Evolutionary conservation across 768 basidiomycete genomes (phyloP).

Genomic region (Macrolepiota dolichaula): DNA sequence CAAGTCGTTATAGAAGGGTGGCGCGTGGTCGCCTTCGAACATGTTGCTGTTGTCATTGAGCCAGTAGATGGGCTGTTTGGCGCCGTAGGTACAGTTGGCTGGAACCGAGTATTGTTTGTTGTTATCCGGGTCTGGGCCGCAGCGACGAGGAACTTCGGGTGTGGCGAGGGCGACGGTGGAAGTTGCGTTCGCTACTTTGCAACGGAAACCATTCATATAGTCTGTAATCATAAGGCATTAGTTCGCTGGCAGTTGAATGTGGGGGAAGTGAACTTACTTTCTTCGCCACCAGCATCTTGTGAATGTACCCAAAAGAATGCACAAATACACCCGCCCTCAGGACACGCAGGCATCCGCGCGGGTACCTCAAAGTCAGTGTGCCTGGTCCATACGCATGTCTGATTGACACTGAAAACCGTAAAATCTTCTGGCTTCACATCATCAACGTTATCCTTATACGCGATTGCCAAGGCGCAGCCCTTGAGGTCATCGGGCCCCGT

Average conservation of each 20-base stretch:
- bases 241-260: background rate
- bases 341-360: constrained; percentile 63
- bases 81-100: constrained; percentile 70
- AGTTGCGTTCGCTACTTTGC: constrained; percentile 52
- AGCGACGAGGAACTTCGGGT: constrained; percentile 59
- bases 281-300: constrained; percentile 57
- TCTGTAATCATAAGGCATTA: constrained; percentile 28
- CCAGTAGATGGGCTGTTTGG: constrained; percentile 73
- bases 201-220: constrained; percentile 77
- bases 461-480: constrained; percentile 70
- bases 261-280: constrained; percentile 40
- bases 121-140: constrained; percentile 54
- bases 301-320: constrained; percentile 76
- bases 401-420: constrained; percentile 71
- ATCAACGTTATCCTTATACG: constrained; percentile 63
- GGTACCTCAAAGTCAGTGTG: constrained; percentile 73
- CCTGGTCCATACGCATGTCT: constrained; percentile 70
- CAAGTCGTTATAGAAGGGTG: constrained; percentile 63
- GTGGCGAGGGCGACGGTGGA: constrained; percentile 50
- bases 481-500: constrained; percentile 48
- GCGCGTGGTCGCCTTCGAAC: constrained; percentile 59
- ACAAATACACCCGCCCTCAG: constrained; percentile 59
- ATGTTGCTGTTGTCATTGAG: constrained; percentile 60
- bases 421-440: constrained; percentile 66
- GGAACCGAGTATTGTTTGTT: constrained; percentile 38